phyloP scores from a whole-genome alignment of 139 green algal species.

The Nannochloris sp. region DNA sequence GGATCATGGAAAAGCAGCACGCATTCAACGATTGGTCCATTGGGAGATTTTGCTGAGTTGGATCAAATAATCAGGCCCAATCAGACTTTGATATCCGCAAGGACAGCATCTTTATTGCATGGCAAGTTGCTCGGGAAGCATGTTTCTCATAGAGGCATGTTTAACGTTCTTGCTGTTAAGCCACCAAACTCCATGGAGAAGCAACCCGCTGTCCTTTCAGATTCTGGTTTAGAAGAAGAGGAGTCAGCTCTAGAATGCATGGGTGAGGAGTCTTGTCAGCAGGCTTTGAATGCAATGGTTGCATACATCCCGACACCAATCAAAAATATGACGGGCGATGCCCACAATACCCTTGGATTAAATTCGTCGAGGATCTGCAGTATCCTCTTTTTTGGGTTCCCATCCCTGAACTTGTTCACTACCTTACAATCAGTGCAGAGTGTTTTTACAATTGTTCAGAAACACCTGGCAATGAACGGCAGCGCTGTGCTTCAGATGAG shows the following conservation, averaged over 20 bases:
- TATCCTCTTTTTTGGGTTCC: conserved; percentile 83
- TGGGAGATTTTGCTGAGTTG: background rate
- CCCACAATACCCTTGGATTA: conserved; percentile 35
- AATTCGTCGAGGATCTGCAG: conserved; percentile 69
- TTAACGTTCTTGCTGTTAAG: background rate
- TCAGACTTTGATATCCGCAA: background rate
- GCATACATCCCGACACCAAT: background rate
- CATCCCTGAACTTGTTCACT: conserved; percentile 35
- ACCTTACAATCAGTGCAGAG: conserved; percentile 34
- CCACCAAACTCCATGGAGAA: too few relatives aligned
- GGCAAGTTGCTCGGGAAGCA: background rate
- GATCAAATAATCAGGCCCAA: background rate
- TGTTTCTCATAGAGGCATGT: background rate
- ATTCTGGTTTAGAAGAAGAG: too few relatives aligned
- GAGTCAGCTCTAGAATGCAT: too few relatives aligned
- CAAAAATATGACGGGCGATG: background rate
- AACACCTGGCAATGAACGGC: conserved; percentile 52
- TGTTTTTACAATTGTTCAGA: conserved; percentile 48
- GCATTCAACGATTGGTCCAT: background rate
- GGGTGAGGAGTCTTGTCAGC: too few relatives aligned
- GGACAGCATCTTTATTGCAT: background rate
- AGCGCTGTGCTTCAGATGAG: conserved; percentile 70
- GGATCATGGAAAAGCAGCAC: background rate
- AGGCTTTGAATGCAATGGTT: too few relatives aligned
- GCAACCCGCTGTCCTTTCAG: too few relatives aligned